Percentiles rank a stretch among this genome's conserved stretches.
These are phyloP conservation scores for Neonectria magnoliae DNA, from an alignment of 2,329 filamentous ascomycete species.

Conservation along the genomic window DNA sequence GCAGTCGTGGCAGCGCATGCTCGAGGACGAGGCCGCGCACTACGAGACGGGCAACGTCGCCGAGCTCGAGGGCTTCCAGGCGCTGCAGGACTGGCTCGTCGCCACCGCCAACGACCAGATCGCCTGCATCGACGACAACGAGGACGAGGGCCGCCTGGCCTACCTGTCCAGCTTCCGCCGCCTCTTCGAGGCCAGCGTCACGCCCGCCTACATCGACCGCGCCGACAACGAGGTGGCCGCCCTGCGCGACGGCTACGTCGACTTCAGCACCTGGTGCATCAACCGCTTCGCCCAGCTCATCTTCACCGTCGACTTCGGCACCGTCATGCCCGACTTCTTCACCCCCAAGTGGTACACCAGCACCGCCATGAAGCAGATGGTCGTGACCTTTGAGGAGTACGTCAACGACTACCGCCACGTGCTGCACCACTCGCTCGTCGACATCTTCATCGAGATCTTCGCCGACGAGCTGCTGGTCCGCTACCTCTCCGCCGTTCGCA, in stretches of 20 bases:
- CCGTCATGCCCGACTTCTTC: conserved; percentile 89
- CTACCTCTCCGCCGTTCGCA: conserved; percentile 86
- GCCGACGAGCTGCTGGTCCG: conserved; percentile 88
- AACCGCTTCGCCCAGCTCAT: conserved; percentile 86
- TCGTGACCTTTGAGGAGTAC: conserved; percentile 95
- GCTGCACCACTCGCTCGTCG: conserved; percentile 85
- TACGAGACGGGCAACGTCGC: conserved; percentile 69
- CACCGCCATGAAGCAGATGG: conserved; percentile 91
- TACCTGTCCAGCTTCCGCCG: conserved; percentile 89
- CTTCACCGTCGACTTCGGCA: conserved; percentile 88
- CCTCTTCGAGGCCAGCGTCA: conserved; percentile 83
- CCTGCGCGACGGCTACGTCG: conserved; percentile 91
- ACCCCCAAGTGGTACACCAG: conserved; percentile 88
- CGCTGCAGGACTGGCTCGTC: conserved; percentile 93
- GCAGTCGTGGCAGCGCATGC: conserved; percentile 84
- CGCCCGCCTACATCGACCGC: conserved; percentile 80
- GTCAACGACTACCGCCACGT: conserved; percentile 85
- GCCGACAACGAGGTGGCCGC: conserved; percentile 77
- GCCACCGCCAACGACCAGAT: conserved; percentile 99
- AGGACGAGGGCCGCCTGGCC: conserved; percentile 76
- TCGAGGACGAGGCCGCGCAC: conserved; percentile 83
- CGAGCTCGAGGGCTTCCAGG: conserved; percentile 75
- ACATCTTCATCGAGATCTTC: conserved; percentile 93
- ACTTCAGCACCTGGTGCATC: conserved; percentile 93
- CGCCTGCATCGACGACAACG: conserved; percentile 93